Evolutionary conservation across 305 asterid species (phyloP).

Genomic region (Solanum chacoense): DNA sequence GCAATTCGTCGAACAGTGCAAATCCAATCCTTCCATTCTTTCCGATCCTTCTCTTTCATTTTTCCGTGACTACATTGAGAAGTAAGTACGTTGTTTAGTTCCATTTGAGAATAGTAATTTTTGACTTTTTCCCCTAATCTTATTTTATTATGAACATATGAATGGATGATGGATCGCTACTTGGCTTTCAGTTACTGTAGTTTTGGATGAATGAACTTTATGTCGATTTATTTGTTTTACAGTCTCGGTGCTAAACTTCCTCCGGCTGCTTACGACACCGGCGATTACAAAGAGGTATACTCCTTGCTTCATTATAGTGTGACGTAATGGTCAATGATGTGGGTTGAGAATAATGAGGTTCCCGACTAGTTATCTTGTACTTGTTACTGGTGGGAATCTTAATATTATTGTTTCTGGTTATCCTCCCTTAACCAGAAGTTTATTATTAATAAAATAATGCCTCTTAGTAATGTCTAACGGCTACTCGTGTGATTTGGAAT

Average conservation of each 20-base stretch:
- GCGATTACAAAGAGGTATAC: conserved; percentile 38
- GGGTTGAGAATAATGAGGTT: not conserved
- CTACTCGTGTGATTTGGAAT: not conserved
- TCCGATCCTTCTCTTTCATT: conserved; percentile 58
- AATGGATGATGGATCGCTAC: not conserved
- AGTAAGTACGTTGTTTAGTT: conserved; percentile 23
- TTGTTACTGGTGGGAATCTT: not conserved
- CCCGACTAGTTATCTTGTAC: not conserved
- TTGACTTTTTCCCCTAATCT: not conserved
- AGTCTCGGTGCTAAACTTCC: conserved; percentile 92
- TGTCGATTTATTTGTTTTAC: not conserved
- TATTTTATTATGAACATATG: not conserved
- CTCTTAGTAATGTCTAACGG: not conserved
- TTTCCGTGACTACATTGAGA: conserved; percentile 68
- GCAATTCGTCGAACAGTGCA: conserved; percentile 57
- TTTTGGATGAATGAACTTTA: not conserved
- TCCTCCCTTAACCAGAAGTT: not conserved
- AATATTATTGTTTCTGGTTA: not conserved
- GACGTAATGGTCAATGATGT: not conserved
- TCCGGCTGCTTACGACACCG: conserved; percentile 21
- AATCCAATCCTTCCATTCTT: conserved; percentile 56
- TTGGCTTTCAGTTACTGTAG: not conserved
- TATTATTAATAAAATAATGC: too few species aligned
- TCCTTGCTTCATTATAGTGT: not conserved
- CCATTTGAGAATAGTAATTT: not conserved